Percentiles rank a stretch among this genome's conserved stretches.
phyloP scores from a whole-genome alignment of 1,284 basidiomycete genomes.

The Crucibulum cyathiforme region DNA sequence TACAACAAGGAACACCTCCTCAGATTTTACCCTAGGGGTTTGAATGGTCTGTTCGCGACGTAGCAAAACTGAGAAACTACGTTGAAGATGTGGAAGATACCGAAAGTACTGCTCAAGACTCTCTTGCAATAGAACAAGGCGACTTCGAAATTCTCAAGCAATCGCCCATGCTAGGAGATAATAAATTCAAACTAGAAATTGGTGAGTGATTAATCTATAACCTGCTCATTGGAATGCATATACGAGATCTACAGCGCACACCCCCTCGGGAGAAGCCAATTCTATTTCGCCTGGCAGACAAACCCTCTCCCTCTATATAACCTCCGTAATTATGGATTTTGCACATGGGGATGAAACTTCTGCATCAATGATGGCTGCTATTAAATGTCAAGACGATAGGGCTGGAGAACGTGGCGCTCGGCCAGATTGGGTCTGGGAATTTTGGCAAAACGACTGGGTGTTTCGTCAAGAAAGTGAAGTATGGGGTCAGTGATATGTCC shows the following conservation, averaged over 20 bases:
- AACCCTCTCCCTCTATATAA: constrained; percentile 68
- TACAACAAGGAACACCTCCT: constrained; percentile 1
- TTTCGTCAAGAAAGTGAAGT: constrained; percentile 75
- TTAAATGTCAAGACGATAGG: constrained; percentile 69
- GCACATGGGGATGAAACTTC: constrained; percentile 62
- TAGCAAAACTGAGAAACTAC: constrained; percentile 59
- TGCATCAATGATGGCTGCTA: constrained; percentile 74
- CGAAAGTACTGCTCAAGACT: constrained; percentile 18
- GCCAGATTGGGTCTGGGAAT: constrained; percentile 77
- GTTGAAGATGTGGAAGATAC: constrained; percentile 47
- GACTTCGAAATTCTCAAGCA: constrained; percentile 67
- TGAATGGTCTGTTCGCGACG: constrained; percentile 68
- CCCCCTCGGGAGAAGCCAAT: constrained; percentile 25
- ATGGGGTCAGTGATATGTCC: constrained; percentile 54
- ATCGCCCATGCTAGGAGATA: constrained; percentile 70
- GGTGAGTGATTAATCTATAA: constrained; percentile 38
- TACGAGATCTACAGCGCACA: constrained; percentile 27
- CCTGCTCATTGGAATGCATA: no score
- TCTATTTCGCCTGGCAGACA: constrained; percentile 28
- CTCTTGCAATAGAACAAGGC: constrained; percentile 33
- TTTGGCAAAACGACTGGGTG: constrained; percentile 68
- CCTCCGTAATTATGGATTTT: constrained; percentile 67
- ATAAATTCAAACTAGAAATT: constrained; percentile 76
- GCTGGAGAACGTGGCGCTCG: constrained; percentile 68
- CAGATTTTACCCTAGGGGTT: constrained; percentile 54